Evolutionary conservation across 768 basidiomycete genomes (phyloP).

Genomic region (Panellus pusillus): DNA sequence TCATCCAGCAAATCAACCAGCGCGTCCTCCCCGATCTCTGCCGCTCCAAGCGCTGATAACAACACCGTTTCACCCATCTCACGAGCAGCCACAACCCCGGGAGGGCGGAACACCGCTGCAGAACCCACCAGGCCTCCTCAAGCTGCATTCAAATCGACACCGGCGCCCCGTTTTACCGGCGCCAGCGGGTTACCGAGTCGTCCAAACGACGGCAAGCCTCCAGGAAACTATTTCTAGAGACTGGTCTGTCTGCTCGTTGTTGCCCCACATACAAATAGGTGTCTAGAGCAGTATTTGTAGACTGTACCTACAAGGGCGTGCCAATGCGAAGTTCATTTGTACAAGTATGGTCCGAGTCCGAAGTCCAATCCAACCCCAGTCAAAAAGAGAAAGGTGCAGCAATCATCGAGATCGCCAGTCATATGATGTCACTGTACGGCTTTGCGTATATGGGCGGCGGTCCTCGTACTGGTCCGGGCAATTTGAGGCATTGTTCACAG

Average conservation of each 20-base stretch:
- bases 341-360: background rate
- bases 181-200: too few relatives aligned
- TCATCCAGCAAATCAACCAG: background rate
- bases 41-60: background rate
- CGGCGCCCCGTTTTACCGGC: constrained; percentile 1
- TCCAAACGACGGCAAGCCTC: background rate
- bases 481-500: background rate
- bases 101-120: too few relatives aligned
- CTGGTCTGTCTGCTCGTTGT: background rate
- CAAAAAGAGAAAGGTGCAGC: background rate
- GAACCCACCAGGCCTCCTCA: background rate
- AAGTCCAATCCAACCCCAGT: background rate
- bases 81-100: background rate
- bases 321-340: background rate
- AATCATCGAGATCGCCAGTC: constrained; percentile 9
- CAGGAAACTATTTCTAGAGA: constrained; percentile 13
- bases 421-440: constrained; percentile 3
- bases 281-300: background rate
- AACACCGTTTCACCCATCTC: background rate
- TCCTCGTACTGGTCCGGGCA: constrained; percentile 8
- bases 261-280: background rate
- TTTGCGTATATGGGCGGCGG: constrained; percentile 17
- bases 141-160: constrained; percentile 3
- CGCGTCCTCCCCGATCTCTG: background rate
- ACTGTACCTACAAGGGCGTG: background rate